Evolutionary conservation across 78 protist genomes (phyloP).

Genomic region (Polysphondylium violaceum): DNA sequence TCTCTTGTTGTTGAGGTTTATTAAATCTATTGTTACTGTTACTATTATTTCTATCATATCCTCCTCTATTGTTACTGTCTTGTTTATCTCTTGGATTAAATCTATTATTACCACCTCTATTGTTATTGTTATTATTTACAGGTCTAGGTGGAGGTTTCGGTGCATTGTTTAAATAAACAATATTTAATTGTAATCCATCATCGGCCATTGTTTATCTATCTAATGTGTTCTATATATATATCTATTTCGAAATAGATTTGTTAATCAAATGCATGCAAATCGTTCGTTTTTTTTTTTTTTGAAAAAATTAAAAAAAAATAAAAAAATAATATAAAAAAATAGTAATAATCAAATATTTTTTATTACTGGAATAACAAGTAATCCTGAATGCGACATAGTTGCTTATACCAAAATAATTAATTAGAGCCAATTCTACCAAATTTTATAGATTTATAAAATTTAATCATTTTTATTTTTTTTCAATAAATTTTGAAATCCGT

Average conservation of each 20-base stretch:
- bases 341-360: no score
- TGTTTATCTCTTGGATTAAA: background rate
- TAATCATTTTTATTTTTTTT: no score
- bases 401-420: no score
- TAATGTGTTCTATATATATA: background rate
- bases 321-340: constrained; percentile 1
- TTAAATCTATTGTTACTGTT: background rate
- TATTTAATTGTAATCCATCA: constrained; percentile 64
- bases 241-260: background rate
- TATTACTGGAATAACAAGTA: no score
- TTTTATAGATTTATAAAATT: no score
- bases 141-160: constrained; percentile 9
- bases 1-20: constrained; percentile 3
- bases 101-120: background rate
- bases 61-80: background rate
- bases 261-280: background rate
- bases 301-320: background rate
- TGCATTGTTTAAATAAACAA: constrained; percentile 14
- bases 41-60: background rate
- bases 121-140: background rate
- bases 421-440: no score
- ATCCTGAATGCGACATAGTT: no score
- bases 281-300: background rate
- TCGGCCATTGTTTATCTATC: constrained; percentile 43
- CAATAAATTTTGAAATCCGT: no score